Conservation (phyloP, 768 basidiomycete genomes). For the Suillus subaureus region DNA sequence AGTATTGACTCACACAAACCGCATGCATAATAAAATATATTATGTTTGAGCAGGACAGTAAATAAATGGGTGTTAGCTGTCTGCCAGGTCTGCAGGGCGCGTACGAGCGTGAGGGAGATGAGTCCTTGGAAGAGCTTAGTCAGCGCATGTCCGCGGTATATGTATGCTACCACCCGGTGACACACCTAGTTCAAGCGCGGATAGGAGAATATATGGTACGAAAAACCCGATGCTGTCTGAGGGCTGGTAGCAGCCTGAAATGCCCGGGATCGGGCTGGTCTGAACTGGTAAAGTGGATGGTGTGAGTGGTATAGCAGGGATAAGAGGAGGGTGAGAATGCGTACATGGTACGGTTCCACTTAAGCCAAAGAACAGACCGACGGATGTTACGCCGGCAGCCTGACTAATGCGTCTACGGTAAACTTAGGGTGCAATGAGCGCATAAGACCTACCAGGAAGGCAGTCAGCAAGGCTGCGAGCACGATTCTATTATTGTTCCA, state of each 20-base stretch:
- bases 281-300: background rate
- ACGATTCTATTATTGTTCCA: background rate
- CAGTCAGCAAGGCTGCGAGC: background rate
- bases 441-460: background rate
- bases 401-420: background rate
- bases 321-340: background rate
- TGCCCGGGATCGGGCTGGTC: background rate
- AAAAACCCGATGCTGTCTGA: background rate
- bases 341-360: background rate
- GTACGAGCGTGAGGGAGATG: background rate
- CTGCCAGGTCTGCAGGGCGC: background rate
- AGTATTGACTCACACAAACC: background rate
- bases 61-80: background rate
- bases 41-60: background rate
- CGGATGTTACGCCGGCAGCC: background rate
- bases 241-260: background rate
- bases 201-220: background rate
- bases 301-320: background rate
- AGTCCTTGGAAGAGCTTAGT: conserved; percentile 1
- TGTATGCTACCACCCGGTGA: background rate
- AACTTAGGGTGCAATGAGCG: background rate
- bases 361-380: background rate
- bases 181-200: background rate
- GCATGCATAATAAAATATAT: background rate
- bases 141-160: background rate